Conservation (phyloP, 768 basidiomycete genomes). For the Russula ochroleuca region DNA sequence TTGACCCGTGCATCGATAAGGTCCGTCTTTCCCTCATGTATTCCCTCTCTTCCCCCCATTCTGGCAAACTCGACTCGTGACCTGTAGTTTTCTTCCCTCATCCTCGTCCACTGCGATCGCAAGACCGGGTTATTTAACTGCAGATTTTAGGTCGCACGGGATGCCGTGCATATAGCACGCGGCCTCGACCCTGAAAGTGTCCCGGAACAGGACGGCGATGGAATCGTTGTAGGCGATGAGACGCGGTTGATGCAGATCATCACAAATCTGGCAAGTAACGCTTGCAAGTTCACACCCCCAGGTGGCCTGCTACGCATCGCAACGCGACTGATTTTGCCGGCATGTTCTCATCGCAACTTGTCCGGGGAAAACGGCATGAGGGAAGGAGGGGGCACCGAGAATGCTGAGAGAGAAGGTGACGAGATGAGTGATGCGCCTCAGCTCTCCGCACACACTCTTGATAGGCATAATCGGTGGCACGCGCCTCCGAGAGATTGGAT, state of each 20-base stretch:
- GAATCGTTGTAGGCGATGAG: conserved; percentile 80
- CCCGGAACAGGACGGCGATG: conserved; percentile 48
- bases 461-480: conserved; percentile 48
- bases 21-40: conserved; percentile 35
- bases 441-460: conserved; percentile 38
- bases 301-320: conserved; percentile 65
- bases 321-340: conserved; percentile 53
- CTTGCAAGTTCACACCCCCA: conserved; percentile 72
- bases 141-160: conserved; percentile 48
- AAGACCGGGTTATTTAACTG: background rate
- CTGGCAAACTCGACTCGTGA: background rate
- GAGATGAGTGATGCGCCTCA: conserved; percentile 1
- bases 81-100: background rate
- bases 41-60: background rate
- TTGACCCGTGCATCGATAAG: conserved; percentile 65
- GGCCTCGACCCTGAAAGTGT: conserved; percentile 47
- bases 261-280: conserved; percentile 82
- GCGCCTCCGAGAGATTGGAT: conserved; percentile 52
- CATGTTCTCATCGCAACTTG: conserved; percentile 15
- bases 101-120: background rate
- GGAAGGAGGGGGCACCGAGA: background rate
- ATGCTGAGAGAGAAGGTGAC: background rate
- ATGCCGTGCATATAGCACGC: conserved; percentile 55
- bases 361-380: background rate
- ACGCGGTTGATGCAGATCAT: conserved; percentile 74